These are phyloP conservation scores for Macrocybe gigantea DNA, from an alignment of 768 basidiomycete genomes.

Conservation along the genomic window DNA sequence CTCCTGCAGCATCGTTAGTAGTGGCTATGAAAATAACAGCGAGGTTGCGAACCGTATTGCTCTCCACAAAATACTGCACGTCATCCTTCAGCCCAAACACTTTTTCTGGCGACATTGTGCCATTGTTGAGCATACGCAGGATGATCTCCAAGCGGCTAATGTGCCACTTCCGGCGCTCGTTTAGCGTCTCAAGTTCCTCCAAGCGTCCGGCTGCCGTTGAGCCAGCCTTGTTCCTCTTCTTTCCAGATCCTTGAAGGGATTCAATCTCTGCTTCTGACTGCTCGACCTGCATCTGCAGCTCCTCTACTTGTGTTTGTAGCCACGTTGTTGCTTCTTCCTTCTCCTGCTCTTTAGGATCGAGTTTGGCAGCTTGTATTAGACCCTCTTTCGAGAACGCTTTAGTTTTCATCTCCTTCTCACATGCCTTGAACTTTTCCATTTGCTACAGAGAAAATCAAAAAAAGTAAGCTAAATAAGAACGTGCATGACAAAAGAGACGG, in stretches of 20 bases:
- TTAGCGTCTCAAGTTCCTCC: slow-evolving; percentile 81
- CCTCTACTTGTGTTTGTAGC: slow-evolving; percentile 86
- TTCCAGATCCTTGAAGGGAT: slow-evolving; percentile 68
- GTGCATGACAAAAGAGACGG: too few relatives aligned
- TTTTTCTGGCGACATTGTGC: slow-evolving; percentile 76
- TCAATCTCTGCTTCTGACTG: slow-evolving; percentile 94
- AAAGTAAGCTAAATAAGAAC: neutral
- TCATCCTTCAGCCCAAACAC: slow-evolving; percentile 86
- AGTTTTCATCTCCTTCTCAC: slow-evolving; percentile 99
- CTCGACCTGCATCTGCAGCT: slow-evolving; percentile 90
- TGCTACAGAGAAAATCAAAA: slow-evolving; percentile 51
- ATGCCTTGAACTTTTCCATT: slow-evolving; percentile 99
- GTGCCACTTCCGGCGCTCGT: slow-evolving; percentile 96
- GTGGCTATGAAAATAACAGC: slow-evolving; percentile 6
- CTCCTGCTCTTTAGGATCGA: slow-evolving; percentile 97
- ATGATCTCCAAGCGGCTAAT: slow-evolving; percentile 89
- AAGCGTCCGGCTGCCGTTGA: slow-evolving; percentile 62
- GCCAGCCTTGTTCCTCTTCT: slow-evolving; percentile 78
- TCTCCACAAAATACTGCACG: slow-evolving; percentile 93
- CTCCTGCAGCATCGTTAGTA: slow-evolving; percentile 50
- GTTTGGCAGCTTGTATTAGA: slow-evolving; percentile 85
- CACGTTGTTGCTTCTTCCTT: slow-evolving; percentile 86
- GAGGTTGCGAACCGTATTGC: slow-evolving; percentile 69
- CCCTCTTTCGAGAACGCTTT: slow-evolving; percentile 99
- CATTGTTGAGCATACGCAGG: slow-evolving; percentile 89